phyloP scores from a whole-genome alignment of 805 yeast genomes.

The Hanseniaspora nectarophila region DNA sequence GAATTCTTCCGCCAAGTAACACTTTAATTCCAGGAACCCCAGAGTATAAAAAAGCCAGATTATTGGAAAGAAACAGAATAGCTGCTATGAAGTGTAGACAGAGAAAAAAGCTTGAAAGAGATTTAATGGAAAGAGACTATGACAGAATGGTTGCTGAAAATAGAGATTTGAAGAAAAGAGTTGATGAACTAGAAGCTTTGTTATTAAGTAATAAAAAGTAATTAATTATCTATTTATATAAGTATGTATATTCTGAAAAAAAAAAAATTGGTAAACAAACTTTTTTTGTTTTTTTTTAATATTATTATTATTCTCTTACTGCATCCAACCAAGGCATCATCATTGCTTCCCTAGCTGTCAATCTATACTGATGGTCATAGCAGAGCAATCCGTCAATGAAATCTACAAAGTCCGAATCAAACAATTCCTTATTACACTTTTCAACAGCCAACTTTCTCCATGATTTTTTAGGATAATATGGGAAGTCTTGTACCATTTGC shows the following conservation, averaged over 20 bases:
- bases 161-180: slow-evolving; percentile 28
- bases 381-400: slow-evolving; percentile 66
- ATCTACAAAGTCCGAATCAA: slow-evolving; percentile 60
- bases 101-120: slow-evolving; percentile 56
- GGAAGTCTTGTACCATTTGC: slow-evolving; percentile 37
- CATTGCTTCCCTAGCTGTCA: slow-evolving; percentile 84
- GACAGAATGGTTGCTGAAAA: slow-evolving; percentile 39
- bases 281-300: not conserved
- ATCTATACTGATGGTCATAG: slow-evolving; percentile 79
- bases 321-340: slow-evolving; percentile 40
- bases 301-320: slow-evolving; percentile 14
- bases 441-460: slow-evolving; percentile 65
- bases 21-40: slow-evolving; percentile 57
- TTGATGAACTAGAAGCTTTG: slow-evolving; percentile 16
- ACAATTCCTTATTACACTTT: slow-evolving; percentile 52
- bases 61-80: slow-evolving; percentile 51
- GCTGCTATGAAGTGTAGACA: slow-evolving; percentile 62
- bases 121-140: slow-evolving; percentile 51
- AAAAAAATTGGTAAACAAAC: not conserved
- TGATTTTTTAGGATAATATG: slow-evolving; percentile 65
- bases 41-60: slow-evolving; percentile 54
- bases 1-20: slow-evolving; percentile 20
- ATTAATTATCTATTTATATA: too few species aligned
- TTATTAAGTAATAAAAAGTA: not conserved
- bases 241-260: too few species aligned